Evolutionary conservation across 164 flowering plant species (phyloP).

Genomic region (Saururus chinensis): DNA sequence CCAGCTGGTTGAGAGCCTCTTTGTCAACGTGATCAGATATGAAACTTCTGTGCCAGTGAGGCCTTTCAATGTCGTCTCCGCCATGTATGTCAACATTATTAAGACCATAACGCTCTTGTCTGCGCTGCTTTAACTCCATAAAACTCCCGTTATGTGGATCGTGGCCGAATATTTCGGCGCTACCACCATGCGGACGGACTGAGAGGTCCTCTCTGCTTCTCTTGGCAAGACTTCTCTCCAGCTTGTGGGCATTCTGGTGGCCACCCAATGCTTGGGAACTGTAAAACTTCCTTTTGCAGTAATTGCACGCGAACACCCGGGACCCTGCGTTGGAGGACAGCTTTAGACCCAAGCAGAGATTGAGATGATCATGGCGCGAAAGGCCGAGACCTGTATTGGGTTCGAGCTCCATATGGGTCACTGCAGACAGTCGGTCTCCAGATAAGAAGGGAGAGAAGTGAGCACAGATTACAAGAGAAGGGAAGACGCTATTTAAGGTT

Average conservation of each 20-base stretch:
- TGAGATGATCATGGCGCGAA: conserved; percentile 24
- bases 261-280: conserved; percentile 91
- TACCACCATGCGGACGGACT: conserved; percentile 16
- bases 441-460: too few relatives aligned
- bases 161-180: too few relatives aligned
- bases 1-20: conserved; percentile 5
- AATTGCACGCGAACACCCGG: conserved; percentile 62
- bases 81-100: not conserved
- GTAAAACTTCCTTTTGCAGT: conserved; percentile 66
- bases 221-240: conserved; percentile 67
- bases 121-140: not conserved
- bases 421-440: not conserved
- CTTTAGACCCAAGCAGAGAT: conserved; percentile 34
- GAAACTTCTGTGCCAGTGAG: not conserved
- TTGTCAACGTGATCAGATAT: not conserved
- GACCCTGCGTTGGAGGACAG: conserved; percentile 26
- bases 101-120: too few relatives aligned
- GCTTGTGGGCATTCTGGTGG: conserved; percentile 87
- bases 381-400: conserved; percentile 30
- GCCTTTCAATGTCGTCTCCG: not conserved
- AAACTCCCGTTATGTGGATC: too few relatives aligned
- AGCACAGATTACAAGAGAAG: too few relatives aligned
- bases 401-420: conserved; percentile 28
- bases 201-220: conserved; percentile 39
- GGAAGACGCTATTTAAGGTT: too few relatives aligned